Evolutionary conservation across 305 asterid genomes (phyloP).

Genomic region (Striga hermonthica): DNA sequence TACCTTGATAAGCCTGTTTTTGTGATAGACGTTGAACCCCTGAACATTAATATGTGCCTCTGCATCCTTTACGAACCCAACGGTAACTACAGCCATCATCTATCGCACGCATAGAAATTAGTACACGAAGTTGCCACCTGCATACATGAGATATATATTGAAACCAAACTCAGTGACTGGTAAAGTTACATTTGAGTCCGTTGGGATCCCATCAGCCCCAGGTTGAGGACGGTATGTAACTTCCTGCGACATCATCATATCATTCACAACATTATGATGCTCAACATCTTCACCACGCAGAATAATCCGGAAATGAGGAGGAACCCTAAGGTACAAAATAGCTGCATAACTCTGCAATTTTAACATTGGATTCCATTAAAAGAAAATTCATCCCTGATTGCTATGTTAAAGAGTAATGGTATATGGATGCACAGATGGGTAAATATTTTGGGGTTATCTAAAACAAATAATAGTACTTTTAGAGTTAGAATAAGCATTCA

Average conservation of each 20-base stretch:
- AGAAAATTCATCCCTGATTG: background rate
- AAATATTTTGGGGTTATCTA: background rate
- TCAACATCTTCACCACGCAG: constrained; percentile 90
- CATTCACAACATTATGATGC: constrained; percentile 94
- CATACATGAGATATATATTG: constrained; percentile 14
- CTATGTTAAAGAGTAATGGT: background rate
- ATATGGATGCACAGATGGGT: background rate
- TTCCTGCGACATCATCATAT: constrained; percentile 98
- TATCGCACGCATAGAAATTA: constrained; percentile 34
- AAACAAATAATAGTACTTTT: background rate
- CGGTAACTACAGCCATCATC: constrained; percentile 88
- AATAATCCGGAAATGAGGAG: constrained; percentile 75
- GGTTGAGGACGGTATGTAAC: constrained; percentile 87
- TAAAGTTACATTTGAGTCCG: constrained; percentile 60
- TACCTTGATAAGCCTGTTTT: constrained; percentile 96
- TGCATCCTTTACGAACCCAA: constrained; percentile 98
- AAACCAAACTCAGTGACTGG: constrained; percentile 11
- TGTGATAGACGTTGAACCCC: constrained; percentile 96
- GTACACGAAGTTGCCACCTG: constrained; percentile 26
- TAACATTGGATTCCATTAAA: constrained; percentile 28
- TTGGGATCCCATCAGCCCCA: constrained; percentile 64
- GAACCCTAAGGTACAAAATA: constrained; percentile 86
- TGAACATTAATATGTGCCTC: constrained; percentile 91
- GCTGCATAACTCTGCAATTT: constrained; percentile 86
- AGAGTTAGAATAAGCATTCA: background rate